These are phyloP conservation scores for Saccharomycopsis fibuligera DNA, from an alignment of 805 yeast species.

Conservation along the genomic window DNA sequence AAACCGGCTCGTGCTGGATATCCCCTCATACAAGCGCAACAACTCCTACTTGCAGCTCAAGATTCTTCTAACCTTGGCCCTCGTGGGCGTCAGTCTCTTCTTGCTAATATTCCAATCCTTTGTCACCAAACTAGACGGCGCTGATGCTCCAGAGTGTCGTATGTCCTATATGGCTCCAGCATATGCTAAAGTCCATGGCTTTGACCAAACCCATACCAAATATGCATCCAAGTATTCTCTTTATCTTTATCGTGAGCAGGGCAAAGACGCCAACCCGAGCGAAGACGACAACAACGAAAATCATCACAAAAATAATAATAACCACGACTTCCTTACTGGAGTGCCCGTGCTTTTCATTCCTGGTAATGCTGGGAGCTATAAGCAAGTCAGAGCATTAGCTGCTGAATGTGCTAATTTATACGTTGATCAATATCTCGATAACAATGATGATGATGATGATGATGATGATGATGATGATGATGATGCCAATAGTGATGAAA, in stretches of 20 bases:
- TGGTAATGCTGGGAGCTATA: slow-evolving; percentile 94
- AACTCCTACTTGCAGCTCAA: background rate
- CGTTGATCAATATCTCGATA: slow-evolving; percentile 29
- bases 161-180: slow-evolving; percentile 78
- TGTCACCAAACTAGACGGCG: slow-evolving; percentile 31
- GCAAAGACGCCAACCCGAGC: slow-evolving; percentile 50
- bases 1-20: background rate
- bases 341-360: slow-evolving; percentile 91
- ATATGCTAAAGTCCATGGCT: slow-evolving; percentile 66
- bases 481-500: slow-evolving; percentile 3
- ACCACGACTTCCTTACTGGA: slow-evolving; percentile 43
- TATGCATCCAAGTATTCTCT: slow-evolving; percentile 80
- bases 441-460: slow-evolving; percentile 4
- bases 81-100: slow-evolving; percentile 13
- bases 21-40: background rate
- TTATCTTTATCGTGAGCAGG: slow-evolving; percentile 81
- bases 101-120: slow-evolving; percentile 28
- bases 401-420: slow-evolving; percentile 62
- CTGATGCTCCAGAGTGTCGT: slow-evolving; percentile 52
- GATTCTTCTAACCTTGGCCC: slow-evolving; percentile 1
- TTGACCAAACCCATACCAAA: slow-evolving; percentile 62
- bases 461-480: background rate
- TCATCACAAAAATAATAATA: too few relatives aligned
- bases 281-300: slow-evolving; percentile 28
- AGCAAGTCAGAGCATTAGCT: slow-evolving; percentile 89